Evolutionary conservation across 2,329 filamentous ascomycete genomes (phyloP), one percentile per base, ranked within the genome.

Genomic region (Myriosclerotinia curreyana): DNA sequence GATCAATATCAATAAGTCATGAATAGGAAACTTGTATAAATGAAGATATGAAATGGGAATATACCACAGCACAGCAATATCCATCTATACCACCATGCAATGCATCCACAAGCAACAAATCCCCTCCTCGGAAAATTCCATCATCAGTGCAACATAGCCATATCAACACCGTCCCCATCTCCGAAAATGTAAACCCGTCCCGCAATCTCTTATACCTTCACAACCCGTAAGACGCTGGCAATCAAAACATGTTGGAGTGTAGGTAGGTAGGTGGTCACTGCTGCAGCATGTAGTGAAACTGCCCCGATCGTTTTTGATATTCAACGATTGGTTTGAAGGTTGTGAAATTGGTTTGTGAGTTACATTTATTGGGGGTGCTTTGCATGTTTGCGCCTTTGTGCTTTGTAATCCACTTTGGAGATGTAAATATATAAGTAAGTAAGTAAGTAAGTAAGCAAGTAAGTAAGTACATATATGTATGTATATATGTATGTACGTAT

Each of bases 261-360:
- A n/a, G n/a, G 2, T 36, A 22, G 28, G 1, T 46, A 34, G 20
- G 42, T 48, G 28, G 40, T 58, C 54, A 46, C 28, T 31, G 28
- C 17, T 58, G 40, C 54, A 44, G 40, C n/a, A 58, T 46, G 20
- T 36, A 46, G 54, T 58, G 54, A 46, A 9, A 58, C 28, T 36
- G 4, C 28, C 28, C 20, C 5, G 42, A 46, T 58, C 28, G 12
- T 12, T 48, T 53, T 36, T n/a, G n/a, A 53, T 36, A 22, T 25
- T 7, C 46, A 20, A 46, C 40, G 28, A 58, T 46, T 58, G 54
- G 28, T 46, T 48, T 34, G 40, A 20, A 46, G 20, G 20, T 31
- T 31, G 28, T 31, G 28, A 6, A 31, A 31, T 31, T 31, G 28
- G 5, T 31, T 31, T 31, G 28, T 4, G 28, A 31, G 28, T 2